A percentile compares a stretch with the other conserved stretches of the same genome.
Evolutionary conservation across 352 stramenopile species (phyloP).

Genomic region (Thalassiosira exigua): DNA sequence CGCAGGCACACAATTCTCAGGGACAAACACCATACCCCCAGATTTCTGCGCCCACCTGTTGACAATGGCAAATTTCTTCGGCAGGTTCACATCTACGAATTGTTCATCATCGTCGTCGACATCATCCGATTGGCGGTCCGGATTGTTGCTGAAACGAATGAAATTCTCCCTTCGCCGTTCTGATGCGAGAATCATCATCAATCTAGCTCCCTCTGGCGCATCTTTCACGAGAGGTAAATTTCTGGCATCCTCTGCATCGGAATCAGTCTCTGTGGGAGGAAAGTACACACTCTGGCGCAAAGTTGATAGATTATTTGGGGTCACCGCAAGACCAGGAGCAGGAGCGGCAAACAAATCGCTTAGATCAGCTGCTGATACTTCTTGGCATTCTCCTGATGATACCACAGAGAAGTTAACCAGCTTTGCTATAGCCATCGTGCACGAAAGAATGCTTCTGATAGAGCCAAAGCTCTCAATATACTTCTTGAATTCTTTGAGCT

Average conservation of each 20-base stretch:
- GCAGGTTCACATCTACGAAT: constrained; percentile 45
- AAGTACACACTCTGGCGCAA: constrained; percentile 33
- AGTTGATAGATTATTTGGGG: too few species aligned
- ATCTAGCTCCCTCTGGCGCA: constrained; percentile 69
- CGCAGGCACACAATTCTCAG: constrained; percentile 56
- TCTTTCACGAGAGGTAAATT: constrained; percentile 62
- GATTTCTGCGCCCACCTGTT: constrained; percentile 65
- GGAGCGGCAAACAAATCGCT: constrained; percentile 29
- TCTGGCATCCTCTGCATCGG: constrained; percentile 15
- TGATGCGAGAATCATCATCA: constrained; percentile 73
- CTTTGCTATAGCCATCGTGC: constrained; percentile 33
- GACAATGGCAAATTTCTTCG: constrained; percentile 36
- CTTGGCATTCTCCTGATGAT: constrained; percentile 23
- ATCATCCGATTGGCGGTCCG: constrained; percentile 35
- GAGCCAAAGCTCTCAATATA: constrained; percentile 18
- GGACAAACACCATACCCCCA: constrained; percentile 53
- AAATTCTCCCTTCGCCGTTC: constrained; percentile 54
- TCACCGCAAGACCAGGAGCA: constrained; percentile 13
- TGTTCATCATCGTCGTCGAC: constrained; percentile 25
- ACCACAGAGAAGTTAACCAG: constrained; percentile 13
- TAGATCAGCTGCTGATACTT: constrained; percentile 33
- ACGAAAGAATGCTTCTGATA: constrained; percentile 30
- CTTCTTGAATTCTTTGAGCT: constrained; percentile 31
- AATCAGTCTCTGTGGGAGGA: constrained; percentile 9
- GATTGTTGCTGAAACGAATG: constrained; percentile 45